Evolutionary conservation across 164 flowering plant genomes (phyloP).

Genomic region (Hamamelis virginiana): DNA sequence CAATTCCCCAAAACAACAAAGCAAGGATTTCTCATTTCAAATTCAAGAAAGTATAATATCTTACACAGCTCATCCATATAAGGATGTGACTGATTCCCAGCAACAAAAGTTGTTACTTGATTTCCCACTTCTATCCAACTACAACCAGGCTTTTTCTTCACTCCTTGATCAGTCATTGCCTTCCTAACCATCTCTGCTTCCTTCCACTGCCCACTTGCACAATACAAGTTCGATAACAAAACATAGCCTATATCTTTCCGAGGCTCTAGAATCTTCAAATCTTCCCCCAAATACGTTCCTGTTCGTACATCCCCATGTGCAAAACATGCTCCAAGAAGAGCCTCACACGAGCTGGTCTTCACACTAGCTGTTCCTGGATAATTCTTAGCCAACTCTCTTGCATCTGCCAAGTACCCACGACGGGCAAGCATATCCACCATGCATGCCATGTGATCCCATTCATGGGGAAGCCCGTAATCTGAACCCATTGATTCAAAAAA

Average conservation of each 20-base stretch:
- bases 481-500: slow-evolving; percentile 41
- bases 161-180: slow-evolving; percentile 50
- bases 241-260: slow-evolving; percentile 55
- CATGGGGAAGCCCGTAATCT: slow-evolving; percentile 29
- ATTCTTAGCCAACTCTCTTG: slow-evolving; percentile 30
- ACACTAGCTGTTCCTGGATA: slow-evolving; percentile 1
- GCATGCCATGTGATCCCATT: slow-evolving; percentile 53
- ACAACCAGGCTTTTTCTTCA: slow-evolving; percentile 58
- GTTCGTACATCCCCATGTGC: slow-evolving; percentile 32
- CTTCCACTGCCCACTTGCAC: slow-evolving; percentile 52
- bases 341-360: slow-evolving; percentile 29
- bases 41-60: slow-evolving; percentile 35
- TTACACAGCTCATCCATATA: slow-evolving; percentile 29
- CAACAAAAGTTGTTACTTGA: slow-evolving; percentile 42
- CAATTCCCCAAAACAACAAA: slow-evolving; percentile 10
- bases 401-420: slow-evolving; percentile 43
- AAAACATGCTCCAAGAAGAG: slow-evolving; percentile 58
- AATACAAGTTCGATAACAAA: slow-evolving; percentile 61
- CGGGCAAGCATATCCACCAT: slow-evolving; percentile 64
- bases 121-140: slow-evolving; percentile 60
- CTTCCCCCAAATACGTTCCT: slow-evolving; percentile 38
- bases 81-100: slow-evolving; percentile 40
- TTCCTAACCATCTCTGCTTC: slow-evolving; percentile 44
- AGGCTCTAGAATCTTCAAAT: slow-evolving; percentile 42
- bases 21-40: slow-evolving; percentile 47